Evolutionary conservation across 2,329 filamentous ascomycete species (phyloP), one percentile per base, ranked within the genome.

Genomic region (Apiospora hydei): DNA sequence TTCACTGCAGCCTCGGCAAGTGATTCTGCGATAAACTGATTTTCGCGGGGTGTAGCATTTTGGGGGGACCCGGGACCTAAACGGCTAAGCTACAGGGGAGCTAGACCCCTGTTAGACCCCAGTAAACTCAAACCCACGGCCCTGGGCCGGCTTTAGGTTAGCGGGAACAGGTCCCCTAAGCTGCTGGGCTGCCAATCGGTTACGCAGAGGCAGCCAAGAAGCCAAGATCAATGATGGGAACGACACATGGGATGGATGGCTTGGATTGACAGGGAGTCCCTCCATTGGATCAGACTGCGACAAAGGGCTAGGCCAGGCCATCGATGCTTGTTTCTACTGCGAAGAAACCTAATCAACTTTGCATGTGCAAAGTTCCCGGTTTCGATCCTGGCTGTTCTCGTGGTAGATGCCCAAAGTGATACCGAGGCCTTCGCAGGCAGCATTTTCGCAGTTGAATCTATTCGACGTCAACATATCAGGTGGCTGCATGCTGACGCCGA

Each of bases 351-450:
- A 61, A 61, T 38, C 53, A 61, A 61, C 30, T 38, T 21, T 30
- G 53, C 53, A 18, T 47, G 44, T 38, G 18, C 21, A 21, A 13
- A 7, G 24, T 49, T 49, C 4, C 47, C 44, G 7, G 16, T 47
- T 47, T 7, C 18, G 18, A 16, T n/a, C 24, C 24, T 57, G 51
- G 13, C 2, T 30, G 13, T 8, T n/a, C 5, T 57, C 51, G 24
- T 34, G 51, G 51, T 30, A 4, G 51, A 30, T 34, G 24, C 51
- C 51, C 51, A 57, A 57, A 57, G 51, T 57, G 51, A 30, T 57
- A 57, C 51, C 51, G 51, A 57, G 51, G 51, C 51, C 13, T 49
- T 49, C 47, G 21, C 47, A 49, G 47, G 51, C 51, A 57, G 14
- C 24, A 13, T 26, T 30, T 18, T 8, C 11, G 49, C n/a, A 14